Evolutionary conservation across 2,329 filamentous ascomycete genomes (phyloP), one percentile per base, ranked within the genome.

Genomic region (Rasamsonia emersonii): DNA sequence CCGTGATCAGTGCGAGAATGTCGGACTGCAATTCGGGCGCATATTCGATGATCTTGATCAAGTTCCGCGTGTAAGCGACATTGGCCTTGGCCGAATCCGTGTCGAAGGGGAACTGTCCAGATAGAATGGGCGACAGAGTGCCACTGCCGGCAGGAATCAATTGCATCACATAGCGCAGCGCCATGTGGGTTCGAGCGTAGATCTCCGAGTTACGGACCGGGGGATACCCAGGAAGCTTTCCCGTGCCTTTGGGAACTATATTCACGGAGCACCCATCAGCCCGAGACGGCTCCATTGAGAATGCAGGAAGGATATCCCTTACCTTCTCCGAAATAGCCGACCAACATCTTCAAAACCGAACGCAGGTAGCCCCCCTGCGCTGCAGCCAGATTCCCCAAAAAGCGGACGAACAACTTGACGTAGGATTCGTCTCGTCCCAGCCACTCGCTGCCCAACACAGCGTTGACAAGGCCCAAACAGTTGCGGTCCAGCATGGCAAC

Each of bases 11-110:
- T 35, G 86, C 79, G 41, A 94, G 71, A 15, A 96, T 77, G 39
- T 93, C 83, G 5, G 81, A 75, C 39, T 80, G 79, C 20, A 95
- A 64, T 37, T 83, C 79, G 0, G 85, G 79, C 2, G 82, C 75
- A 51, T 94, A 94, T 29, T 77, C 70, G 32, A 82, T 78, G 19
- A 96, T 66, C 37, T 71, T 75, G 16, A 96, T 65, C 7, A 96
- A 65, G 52, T 96, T 94, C 47, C 81, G 73, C 36, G 94, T 80
- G 50, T 93, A 98, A n/a, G 79, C 77, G 45, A 89, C 75, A 54
- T 94, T 86, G n/a, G 75, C 70, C 43, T 78, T 79, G 40, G 81
- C 80, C 3, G 79, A 76, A 32, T 93, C 84, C 41, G 79, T 79
- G 30, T 82, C 71, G 38, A 77, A 83, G 1, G 86, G 86, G 39